Evolutionary conservation across 768 basidiomycete species (phyloP).

Genomic region (Lactarius evosmus): DNA sequence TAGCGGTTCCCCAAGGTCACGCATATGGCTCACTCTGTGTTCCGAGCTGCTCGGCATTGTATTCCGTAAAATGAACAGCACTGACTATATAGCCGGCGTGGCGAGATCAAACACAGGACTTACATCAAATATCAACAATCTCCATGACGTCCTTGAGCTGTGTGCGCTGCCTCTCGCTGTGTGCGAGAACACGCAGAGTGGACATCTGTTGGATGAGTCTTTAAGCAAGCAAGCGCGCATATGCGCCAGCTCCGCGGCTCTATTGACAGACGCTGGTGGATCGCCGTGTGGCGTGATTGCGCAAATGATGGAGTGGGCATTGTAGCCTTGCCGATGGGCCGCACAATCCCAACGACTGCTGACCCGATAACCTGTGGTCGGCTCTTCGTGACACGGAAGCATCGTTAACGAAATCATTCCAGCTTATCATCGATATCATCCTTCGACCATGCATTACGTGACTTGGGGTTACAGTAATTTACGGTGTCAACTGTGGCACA

Average conservation of each 20-base stretch:
- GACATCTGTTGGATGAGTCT: background rate
- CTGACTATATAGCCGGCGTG: background rate
- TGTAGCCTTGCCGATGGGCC: slow-evolving; percentile 4
- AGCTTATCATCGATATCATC: background rate
- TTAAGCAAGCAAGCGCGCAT: background rate
- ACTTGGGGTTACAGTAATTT: background rate
- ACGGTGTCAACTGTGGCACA: background rate
- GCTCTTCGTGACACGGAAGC: background rate
- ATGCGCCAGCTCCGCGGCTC: slow-evolving; percentile 15
- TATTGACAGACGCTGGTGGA: slow-evolving; percentile 16
- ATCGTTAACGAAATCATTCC: background rate
- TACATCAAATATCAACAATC: background rate
- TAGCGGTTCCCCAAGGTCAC: background rate
- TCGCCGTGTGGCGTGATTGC: slow-evolving; percentile 25
- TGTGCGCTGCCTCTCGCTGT: background rate
- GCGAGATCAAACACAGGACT: slow-evolving; percentile 17
- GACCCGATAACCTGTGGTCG: background rate
- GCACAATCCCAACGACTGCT: background rate
- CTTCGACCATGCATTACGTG: background rate
- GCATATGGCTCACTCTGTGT: background rate
- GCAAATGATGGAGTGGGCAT: slow-evolving; percentile 14
- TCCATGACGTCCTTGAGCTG: background rate
- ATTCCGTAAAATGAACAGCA: slow-evolving; percentile 9
- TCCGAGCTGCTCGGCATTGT: slow-evolving; percentile 6
- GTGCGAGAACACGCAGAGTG: background rate